Conservation (phyloP, 2,329 filamentous ascomycete genomes). For the Byssochlamys sp. region DNA sequence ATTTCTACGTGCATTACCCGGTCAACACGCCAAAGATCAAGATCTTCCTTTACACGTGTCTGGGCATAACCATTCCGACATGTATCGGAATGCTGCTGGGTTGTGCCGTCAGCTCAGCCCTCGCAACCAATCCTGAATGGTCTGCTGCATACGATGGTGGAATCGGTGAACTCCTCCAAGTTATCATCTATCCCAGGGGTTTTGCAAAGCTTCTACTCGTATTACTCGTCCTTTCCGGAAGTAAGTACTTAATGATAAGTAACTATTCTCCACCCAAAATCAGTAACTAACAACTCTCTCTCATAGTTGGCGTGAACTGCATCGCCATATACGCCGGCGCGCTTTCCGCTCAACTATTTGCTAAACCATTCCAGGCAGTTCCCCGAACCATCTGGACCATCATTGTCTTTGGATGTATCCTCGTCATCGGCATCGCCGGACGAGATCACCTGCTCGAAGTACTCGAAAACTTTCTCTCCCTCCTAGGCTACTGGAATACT, state of each 20-base stretch:
- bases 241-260: constrained; percentile 2
- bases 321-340: constrained; percentile 33
- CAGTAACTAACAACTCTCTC: background rate
- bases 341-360: constrained; percentile 31
- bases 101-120: constrained; percentile 34
- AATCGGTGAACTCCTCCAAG: constrained; percentile 39
- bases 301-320: constrained; percentile 36
- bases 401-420: constrained; percentile 37
- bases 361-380: constrained; percentile 33
- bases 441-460: constrained; percentile 36
- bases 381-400: constrained; percentile 43
- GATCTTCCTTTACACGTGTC: constrained; percentile 41
- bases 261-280: background rate
- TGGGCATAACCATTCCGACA: constrained; percentile 42
- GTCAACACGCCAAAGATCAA: constrained; percentile 37
- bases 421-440: constrained; percentile 37
- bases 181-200: constrained; percentile 36
- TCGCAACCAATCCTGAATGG: constrained; percentile 36
- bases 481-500: constrained; percentile 39
- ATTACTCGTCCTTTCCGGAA: constrained; percentile 31
- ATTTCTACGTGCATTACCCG: constrained; percentile 42
- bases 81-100: constrained; percentile 42
- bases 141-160: constrained; percentile 30
- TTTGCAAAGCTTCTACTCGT: constrained; percentile 39
- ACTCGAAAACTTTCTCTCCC: constrained; percentile 39